These are phyloP conservation scores for Rubia tinctorum DNA, from an alignment of 305 asterid genomes.

Conservation along the genomic window DNA sequence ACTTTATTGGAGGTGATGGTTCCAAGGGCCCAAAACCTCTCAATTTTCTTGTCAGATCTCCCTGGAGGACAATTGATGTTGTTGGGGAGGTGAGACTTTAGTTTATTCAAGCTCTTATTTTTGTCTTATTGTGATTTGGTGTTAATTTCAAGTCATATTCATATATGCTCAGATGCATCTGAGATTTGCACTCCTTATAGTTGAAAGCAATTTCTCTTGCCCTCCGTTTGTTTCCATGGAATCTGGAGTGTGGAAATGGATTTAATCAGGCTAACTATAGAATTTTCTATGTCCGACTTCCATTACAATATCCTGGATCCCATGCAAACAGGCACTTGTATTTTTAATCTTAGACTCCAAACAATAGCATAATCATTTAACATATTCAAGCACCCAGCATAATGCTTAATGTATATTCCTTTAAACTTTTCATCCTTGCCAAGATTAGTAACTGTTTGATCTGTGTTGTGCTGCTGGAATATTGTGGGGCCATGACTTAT, in stretches of 20 bases:
- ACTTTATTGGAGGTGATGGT: constrained; percentile 83
- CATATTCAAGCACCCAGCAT: neutral
- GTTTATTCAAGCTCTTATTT: constrained; percentile 11
- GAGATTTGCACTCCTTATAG: neutral
- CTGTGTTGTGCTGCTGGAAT: neutral
- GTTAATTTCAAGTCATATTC: constrained; percentile 7
- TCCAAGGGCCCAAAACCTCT: constrained; percentile 71
- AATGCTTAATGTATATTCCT: neutral
- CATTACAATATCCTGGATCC: neutral
- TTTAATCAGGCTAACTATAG: neutral
- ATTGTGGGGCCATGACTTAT: neutral
- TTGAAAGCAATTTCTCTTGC: neutral
- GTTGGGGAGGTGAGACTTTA: constrained; percentile 70
- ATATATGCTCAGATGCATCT: neutral
- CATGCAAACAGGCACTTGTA: too few species aligned
- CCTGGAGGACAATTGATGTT: constrained; percentile 89
- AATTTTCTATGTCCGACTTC: neutral
- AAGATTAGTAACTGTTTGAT: neutral
- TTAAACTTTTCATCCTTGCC: neutral
- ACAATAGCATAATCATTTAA: neutral
- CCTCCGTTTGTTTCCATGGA: neutral
- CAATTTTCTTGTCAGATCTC: constrained; percentile 89
- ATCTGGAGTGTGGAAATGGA: neutral
- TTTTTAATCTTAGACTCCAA: neutral
- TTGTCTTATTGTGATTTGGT: neutral